Percentiles rank a stretch among this genome's conserved stretches.
Conservation (phyloP, 768 basidiomycete genomes). For the Rhodocollybia butyracea region DNA sequence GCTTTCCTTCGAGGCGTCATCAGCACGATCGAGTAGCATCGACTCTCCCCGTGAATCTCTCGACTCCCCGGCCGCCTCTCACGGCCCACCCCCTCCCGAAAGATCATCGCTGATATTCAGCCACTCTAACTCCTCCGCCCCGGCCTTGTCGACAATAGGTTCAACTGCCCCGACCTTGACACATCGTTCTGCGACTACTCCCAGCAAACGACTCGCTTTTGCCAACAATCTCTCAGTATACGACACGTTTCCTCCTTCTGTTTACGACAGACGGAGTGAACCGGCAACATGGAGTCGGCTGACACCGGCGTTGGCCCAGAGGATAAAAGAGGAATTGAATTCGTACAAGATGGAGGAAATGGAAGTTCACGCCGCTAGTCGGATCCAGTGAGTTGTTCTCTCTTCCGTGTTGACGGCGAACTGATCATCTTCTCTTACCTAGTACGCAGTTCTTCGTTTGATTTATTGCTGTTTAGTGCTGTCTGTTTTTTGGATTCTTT, state of each 20-base stretch:
- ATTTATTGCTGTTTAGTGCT: constrained; percentile 17
- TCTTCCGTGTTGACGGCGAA: constrained; percentile 5
- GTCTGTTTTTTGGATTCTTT: not conserved
- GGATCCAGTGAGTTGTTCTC: constrained; percentile 69
- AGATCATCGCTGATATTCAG: constrained; percentile 59
- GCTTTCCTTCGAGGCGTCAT: constrained; percentile 47
- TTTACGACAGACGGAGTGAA: constrained; percentile 94
- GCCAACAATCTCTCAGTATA: constrained; percentile 93
- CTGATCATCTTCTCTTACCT: constrained; percentile 1
- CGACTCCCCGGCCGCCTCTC: constrained; percentile 30
- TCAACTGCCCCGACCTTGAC: constrained; percentile 45
- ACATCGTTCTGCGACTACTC: constrained; percentile 69
- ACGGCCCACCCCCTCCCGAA: constrained; percentile 40
- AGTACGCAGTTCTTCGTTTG: constrained; percentile 91
- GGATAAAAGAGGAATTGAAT: constrained; percentile 98
- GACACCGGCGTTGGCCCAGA: constrained; percentile 91
- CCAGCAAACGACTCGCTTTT: constrained; percentile 76
- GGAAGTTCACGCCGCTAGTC: constrained; percentile 94
- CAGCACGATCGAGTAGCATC: constrained; percentile 21
- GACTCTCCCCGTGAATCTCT: constrained; percentile 38
- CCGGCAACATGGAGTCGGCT: constrained; percentile 96
- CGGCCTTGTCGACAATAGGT: constrained; percentile 65
- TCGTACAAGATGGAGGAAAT: constrained; percentile 99
- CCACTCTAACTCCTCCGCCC: constrained; percentile 91
- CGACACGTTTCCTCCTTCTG: constrained; percentile 88